Evolutionary conservation across 192 early-diverging fungal species (phyloP).

Genomic region (Kickxella alabastrina): DNA sequence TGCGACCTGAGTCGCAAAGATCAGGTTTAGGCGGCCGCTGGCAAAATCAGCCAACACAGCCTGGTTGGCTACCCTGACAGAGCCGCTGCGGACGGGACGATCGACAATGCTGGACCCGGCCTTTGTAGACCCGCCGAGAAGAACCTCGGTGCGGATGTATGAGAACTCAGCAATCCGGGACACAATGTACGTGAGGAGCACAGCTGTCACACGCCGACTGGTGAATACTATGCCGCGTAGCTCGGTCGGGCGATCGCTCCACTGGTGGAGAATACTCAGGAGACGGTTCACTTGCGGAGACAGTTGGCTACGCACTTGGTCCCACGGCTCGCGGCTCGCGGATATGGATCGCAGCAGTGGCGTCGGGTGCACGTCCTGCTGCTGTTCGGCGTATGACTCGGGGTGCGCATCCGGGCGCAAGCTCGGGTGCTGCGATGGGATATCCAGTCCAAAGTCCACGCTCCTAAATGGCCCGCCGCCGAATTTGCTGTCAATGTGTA

Average conservation of each 20-base stretch:
- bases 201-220: conserved; percentile 66
- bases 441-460: neutral
- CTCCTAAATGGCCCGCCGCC: conserved; percentile 2
- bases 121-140: conserved; percentile 38
- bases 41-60: conserved; percentile 65
- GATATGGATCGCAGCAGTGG: conserved; percentile 12
- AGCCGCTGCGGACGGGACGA: conserved; percentile 36
- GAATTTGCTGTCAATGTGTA: conserved; percentile 10
- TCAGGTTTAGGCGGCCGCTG: conserved; percentile 63
- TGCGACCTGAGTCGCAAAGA: conserved; percentile 90
- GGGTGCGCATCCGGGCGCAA: neutral
- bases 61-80: conserved; percentile 23
- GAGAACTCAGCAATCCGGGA: conserved; percentile 53
- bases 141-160: conserved; percentile 37
- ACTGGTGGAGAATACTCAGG: conserved; percentile 58
- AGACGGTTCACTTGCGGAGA: conserved; percentile 71
- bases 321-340: conserved; percentile 20
- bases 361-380: conserved; percentile 9
- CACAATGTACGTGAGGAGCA: conserved; percentile 54
- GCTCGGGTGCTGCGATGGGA: neutral
- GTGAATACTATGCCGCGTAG: conserved; percentile 92
- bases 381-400: neutral
- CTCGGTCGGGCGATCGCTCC: conserved; percentile 34
- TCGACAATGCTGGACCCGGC: conserved; percentile 9
- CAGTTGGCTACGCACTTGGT: conserved; percentile 24